Evolutionary conservation across 768 basidiomycete genomes (phyloP), one percentile per base, ranked within the genome.

Genomic region (Rhodotorula kratochvilovae): DNA sequence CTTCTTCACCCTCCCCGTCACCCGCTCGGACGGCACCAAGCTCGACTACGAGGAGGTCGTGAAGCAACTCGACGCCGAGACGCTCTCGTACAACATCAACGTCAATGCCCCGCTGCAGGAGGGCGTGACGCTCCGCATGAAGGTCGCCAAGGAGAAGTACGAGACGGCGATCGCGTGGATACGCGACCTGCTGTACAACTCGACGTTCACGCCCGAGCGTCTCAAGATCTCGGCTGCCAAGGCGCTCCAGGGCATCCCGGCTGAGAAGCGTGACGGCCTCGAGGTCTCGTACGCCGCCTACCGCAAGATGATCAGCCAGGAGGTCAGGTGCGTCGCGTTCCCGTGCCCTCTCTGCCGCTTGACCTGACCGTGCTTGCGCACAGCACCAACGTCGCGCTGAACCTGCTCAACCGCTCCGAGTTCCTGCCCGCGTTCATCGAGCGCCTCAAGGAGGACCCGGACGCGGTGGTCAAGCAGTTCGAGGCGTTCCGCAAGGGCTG

Each of bases 31-130:
- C 63, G 95, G 94, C 5, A 85, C 88, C 72, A 81, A 81, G 50
- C 81, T 98, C 56, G 83, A 85, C 17, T 90, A 93, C 73, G 96
- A 98, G 81, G 87, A 94, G 66, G 96, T 97, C 36, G 85, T 97
- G 71, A 89, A 94, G 80, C 86, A 86, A 71, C 86, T 99, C 3
- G 92, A 96, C 77, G 85, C 92, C 79, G 89, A 90, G 75, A 97
- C 96, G 0, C 91, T 98, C 35, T 87, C 86, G 5, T 96, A 97
- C 78, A 88, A 89, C 66, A 85, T 85, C 66, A 84, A 84, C 35
- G 83, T 91, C 15, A 91, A 91, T 23, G 78, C 87, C 71, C 72
- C 68, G 13, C 93, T 94, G 78, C 82, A 87, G 11, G 92, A 99
- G 77, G 84, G 84, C 29, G 79, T 91, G 62, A 86, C 88, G 23